phyloP scores from a whole-genome alignment of 805 yeast species.

The Wickerhamomyces xylosicus region DNA sequence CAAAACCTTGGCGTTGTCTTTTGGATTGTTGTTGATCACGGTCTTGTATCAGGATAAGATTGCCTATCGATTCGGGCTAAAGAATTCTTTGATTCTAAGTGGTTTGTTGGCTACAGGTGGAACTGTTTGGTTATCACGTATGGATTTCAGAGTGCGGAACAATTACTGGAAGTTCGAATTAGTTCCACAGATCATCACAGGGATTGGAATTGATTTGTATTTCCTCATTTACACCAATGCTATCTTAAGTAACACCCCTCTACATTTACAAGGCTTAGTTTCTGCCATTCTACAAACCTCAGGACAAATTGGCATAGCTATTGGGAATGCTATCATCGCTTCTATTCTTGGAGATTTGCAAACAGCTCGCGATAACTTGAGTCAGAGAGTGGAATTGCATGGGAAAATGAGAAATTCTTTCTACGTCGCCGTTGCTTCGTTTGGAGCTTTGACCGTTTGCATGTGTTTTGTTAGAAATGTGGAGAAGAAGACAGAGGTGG shows the following conservation, averaged over 20 bases:
- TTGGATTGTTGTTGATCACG: constrained; percentile 22
- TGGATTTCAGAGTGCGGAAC: constrained; percentile 7
- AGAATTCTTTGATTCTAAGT: constrained; percentile 10
- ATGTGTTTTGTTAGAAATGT: constrained; percentile 5
- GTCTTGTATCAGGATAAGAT: constrained; percentile 14
- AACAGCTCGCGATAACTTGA: not conserved
- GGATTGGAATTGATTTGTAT: constrained; percentile 21
- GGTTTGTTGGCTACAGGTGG: constrained; percentile 9
- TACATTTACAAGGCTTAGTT: constrained; percentile 28
- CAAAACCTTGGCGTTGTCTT: constrained; percentile 24
- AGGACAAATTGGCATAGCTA: constrained; percentile 24
- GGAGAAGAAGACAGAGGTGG: not conserved
- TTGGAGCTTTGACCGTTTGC: constrained; percentile 1
- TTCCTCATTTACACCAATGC: constrained; percentile 25
- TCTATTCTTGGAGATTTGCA: constrained; percentile 19
- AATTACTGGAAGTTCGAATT: constrained; percentile 22
- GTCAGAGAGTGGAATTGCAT: not conserved
- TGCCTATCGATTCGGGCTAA: constrained; percentile 16
- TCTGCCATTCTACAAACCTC: constrained; percentile 26
- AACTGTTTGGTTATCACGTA: constrained; percentile 18
- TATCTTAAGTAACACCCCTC: constrained; percentile 24
- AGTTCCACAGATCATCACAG: constrained; percentile 17
- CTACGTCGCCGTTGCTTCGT: constrained; percentile 5
- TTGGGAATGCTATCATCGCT: constrained; percentile 20
- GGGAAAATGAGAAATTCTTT: constrained; percentile 2